These are phyloP conservation scores for Boletus rufocinnamomeus DNA, from an alignment of 768 basidiomycete species.

Conservation along the genomic window DNA sequence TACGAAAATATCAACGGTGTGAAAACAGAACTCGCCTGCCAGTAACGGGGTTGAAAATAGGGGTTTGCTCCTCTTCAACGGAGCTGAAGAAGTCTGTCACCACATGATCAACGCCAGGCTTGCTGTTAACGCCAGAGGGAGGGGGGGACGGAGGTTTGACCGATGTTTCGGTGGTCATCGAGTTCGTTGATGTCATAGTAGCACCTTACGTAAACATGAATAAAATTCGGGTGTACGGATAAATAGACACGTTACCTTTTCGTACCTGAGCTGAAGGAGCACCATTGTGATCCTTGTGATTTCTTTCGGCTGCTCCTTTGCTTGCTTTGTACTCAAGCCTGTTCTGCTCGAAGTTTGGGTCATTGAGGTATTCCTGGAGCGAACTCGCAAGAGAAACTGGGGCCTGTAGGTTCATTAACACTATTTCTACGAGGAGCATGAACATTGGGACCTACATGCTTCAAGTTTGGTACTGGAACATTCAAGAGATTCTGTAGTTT, in stretches of 20 bases:
- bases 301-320: slow-evolving; percentile 62
- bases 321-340: slow-evolving; percentile 87
- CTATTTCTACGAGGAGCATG: not conserved
- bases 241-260: slow-evolving; percentile 17
- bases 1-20: slow-evolving; percentile 8
- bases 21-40: slow-evolving; percentile 41
- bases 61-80: slow-evolving; percentile 79
- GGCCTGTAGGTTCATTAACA: slow-evolving; percentile 54
- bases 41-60: slow-evolving; percentile 67
- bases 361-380: slow-evolving; percentile 93
- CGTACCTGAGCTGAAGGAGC: slow-evolving; percentile 10
- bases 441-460: slow-evolving; percentile 60
- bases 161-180: slow-evolving; percentile 21
- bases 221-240: not conserved
- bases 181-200: slow-evolving; percentile 21
- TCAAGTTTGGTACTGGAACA: slow-evolving; percentile 90
- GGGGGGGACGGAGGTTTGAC: slow-evolving; percentile 30
- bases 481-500: slow-evolving; percentile 93
- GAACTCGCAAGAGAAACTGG: slow-evolving; percentile 93
- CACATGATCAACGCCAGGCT: slow-evolving; percentile 45
- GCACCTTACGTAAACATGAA: slow-evolving; percentile 17
- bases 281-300: slow-evolving; percentile 12
- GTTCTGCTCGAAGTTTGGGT: slow-evolving; percentile 97
- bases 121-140: slow-evolving; percentile 28
- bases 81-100: slow-evolving; percentile 85